A percentile compares a stretch with the other conserved stretches of the same genome.
These are phyloP conservation scores for Eucalyptus sp. DNA, from an alignment of 345 rosid genomes.

Conservation along the genomic window DNA sequence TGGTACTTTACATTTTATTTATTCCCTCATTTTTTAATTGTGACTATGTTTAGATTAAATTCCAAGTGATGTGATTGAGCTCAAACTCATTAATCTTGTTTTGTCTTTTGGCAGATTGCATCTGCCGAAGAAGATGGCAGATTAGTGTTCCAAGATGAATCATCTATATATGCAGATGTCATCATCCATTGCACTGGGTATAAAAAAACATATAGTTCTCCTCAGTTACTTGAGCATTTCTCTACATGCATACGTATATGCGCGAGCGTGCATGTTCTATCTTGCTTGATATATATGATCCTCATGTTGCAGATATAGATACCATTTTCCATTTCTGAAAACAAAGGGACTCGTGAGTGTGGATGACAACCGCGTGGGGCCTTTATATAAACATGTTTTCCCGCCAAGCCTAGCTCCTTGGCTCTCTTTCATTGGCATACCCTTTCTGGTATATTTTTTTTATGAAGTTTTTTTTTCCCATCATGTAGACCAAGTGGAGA, in stretches of 20 bases:
- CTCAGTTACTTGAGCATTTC: not conserved
- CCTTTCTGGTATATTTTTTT: not conserved
- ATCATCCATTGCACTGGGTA: not conserved
- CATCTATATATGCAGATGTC: not conserved
- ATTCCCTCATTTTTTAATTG: not conserved
- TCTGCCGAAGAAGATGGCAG: not conserved
- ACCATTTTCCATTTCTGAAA: not conserved
- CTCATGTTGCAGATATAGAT: not conserved
- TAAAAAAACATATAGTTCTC: not conserved
- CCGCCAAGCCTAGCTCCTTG: not conserved
- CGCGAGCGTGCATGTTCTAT: not conserved
- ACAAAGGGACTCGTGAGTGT: not conserved
- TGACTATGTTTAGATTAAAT: not conserved
- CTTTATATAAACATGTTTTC: not conserved
- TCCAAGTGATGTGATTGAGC: not conserved
- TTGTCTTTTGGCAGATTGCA: not conserved
- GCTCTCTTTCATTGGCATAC: not conserved
- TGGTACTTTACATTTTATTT: not conserved
- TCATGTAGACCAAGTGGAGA: not conserved
- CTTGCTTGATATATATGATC: not conserved
- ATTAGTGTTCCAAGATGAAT: not conserved
- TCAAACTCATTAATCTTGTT: not conserved
- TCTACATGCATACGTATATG: no score
- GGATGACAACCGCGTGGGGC: not conserved
- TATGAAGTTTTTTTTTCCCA: fast-evolving